phyloP scores from a whole-genome alignment of 2,329 filamentous ascomycete genomes.

The Colletotrichum spaethianum region DNA sequence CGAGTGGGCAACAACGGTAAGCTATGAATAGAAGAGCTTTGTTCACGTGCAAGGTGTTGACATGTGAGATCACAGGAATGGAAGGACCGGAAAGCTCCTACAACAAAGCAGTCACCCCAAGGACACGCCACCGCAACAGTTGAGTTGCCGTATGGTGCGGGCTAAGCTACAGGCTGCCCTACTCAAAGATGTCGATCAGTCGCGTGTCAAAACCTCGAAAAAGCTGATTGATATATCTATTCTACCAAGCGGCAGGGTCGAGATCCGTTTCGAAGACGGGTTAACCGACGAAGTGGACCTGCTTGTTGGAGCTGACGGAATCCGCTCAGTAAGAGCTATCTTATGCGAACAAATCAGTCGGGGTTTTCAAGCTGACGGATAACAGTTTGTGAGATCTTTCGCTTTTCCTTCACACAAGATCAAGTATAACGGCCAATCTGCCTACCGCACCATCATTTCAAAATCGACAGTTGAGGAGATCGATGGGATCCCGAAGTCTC shows the following conservation, averaged over 20 bases:
- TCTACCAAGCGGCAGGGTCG: conserved; percentile 52
- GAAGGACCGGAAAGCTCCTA: conserved; percentile 49
- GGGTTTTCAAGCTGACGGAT: background rate
- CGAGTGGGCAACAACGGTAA: conserved; percentile 47
- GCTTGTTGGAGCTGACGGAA: conserved; percentile 67
- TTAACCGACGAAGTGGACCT: conserved; percentile 57
- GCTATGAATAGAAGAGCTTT: background rate
- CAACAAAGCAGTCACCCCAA: conserved; percentile 43
- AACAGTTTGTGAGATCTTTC: conserved; percentile 56
- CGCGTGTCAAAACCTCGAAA: conserved; percentile 60
- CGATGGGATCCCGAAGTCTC: conserved; percentile 48
- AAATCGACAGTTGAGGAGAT: conserved; percentile 46
- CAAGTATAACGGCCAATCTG: conserved; percentile 57
- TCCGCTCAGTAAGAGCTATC: conserved; percentile 58
- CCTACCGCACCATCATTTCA: conserved; percentile 51
- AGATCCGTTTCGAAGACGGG: conserved; percentile 62
- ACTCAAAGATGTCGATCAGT: conserved; percentile 59
- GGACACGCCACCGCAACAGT: conserved; percentile 45
- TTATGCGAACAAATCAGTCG: background rate
- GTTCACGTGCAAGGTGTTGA: background rate
- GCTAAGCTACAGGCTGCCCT: conserved; percentile 64
- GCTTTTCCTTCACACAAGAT: conserved; percentile 59
- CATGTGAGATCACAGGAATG: conserved; percentile 45
- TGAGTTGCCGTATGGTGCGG: conserved; percentile 49
- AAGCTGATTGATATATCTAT: conserved; percentile 58